phyloP scores from a whole-genome alignment of 2,329 filamentous ascomycete genomes.

The Neurospora sp. region DNA sequence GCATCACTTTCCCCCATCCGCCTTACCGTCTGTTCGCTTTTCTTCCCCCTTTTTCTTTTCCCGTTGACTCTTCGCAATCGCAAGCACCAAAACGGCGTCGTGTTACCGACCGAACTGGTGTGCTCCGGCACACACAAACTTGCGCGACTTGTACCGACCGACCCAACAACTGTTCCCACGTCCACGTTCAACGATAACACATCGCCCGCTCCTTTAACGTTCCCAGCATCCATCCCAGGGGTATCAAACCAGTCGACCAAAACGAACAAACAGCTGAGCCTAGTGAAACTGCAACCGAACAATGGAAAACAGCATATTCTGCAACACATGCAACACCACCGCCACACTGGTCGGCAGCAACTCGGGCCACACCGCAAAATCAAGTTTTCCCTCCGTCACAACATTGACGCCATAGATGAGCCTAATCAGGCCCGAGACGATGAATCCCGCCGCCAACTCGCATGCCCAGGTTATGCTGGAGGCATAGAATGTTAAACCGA shows the following conservation, averaged over 20 bases:
- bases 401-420: slow-evolving; percentile 52
- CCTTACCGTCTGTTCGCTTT: not conserved
- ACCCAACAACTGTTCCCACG: not conserved
- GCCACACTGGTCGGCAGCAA: slow-evolving; percentile 55
- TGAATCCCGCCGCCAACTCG: slow-evolving; percentile 52
- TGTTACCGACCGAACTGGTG: not conserved
- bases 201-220: not conserved
- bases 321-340: slow-evolving; percentile 58
- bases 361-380: slow-evolving; percentile 58
- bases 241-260: not conserved
- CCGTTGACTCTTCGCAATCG: not conserved
- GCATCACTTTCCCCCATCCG: not conserved
- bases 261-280: slow-evolving; percentile 14
- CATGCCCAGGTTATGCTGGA: slow-evolving; percentile 57
- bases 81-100: not conserved
- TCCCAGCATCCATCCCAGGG: not conserved
- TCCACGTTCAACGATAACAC: not conserved
- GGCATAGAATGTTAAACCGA: slow-evolving; percentile 53
- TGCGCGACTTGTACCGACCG: not conserved
- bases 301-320: slow-evolving; percentile 65
- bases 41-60: not conserved
- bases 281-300: slow-evolving; percentile 50
- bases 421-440: slow-evolving; percentile 48
- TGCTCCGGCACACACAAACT: not conserved
- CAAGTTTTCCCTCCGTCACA: slow-evolving; percentile 53